Base-by-base conservation (phyloP, 192 early-diverging fungal genomes). In the Dissophora ornata region DNA sequence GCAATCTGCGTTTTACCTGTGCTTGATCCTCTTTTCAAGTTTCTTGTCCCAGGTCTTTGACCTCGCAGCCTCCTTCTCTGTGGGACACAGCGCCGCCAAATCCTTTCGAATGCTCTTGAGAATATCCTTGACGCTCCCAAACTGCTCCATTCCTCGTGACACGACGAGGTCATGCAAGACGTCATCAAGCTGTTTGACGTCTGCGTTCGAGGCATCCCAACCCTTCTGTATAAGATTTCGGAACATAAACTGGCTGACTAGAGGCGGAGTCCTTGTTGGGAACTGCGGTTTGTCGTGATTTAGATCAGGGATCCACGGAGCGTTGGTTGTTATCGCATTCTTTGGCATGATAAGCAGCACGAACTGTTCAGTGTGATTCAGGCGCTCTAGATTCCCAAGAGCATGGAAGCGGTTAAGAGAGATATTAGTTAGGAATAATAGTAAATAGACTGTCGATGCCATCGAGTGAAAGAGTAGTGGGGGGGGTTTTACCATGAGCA, bases 291-390 rank as follows among this genome's bases (percentile, higher is more conserved):
- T 34, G 28, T 77, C 73, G 10, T 62, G 59, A 33, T 67, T 77
- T 9, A 77, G 24, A 30, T 77, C 73, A 13, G 73, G 73, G 2
- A 77, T 45, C 73, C 73, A 77, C 8, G 73, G 73, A 0, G 73
- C 63, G 46, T 45, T 60, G 0, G 57, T 24, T 34, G 19, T 51
- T 11, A 18, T 26, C 0, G 57, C 45, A 19, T 42, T 67, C 22
- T 50, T 53, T 34, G 73, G 73, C 5, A 77, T 21, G 19, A 77
- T 57, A 12, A 77, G 47, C 21, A 77, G 53, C 13, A 77, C 65
- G 34, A 77, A 67, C 29, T 60, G 47, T 16, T 65, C 63, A 21
- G 49, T 5, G 28, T 60, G 13, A 24, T 56, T 36, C 6, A 21
- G 5, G 13, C 12, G 16, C 10, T 34, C 52, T 55, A 13, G 13